These are phyloP conservation scores for Magnaporthiopsis rhizophila DNA, from an alignment of 2,329 filamentous ascomycete genomes.

Conservation along the genomic window DNA sequence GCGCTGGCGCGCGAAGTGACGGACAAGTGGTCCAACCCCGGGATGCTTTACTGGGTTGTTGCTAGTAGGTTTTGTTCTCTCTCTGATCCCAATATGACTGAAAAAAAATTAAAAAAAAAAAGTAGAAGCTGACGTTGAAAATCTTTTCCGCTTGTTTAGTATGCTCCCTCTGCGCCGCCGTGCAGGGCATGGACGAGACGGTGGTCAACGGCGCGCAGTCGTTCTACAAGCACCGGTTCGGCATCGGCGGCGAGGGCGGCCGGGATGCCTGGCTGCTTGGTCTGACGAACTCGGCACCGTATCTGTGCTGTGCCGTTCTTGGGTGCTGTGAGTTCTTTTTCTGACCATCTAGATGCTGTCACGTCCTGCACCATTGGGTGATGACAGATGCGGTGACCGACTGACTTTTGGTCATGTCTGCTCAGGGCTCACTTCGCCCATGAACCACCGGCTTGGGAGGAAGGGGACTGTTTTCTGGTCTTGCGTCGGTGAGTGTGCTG, in stretches of 20 bases:
- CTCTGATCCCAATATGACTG: neutral
- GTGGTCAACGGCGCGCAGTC: slow-evolving; percentile 62
- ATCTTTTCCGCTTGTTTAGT: slow-evolving; percentile 20
- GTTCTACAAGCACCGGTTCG: slow-evolving; percentile 49
- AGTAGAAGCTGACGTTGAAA: too few relatives aligned
- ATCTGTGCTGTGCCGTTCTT: slow-evolving; percentile 58
- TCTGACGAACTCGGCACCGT: slow-evolving; percentile 52
- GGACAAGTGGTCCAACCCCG: slow-evolving; percentile 62
- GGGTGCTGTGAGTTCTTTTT: slow-evolving; percentile 47
- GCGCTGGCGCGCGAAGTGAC: slow-evolving; percentile 52
- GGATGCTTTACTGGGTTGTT: slow-evolving; percentile 51
- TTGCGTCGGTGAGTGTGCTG: slow-evolving; percentile 33
- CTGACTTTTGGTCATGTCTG: too few relatives aligned
- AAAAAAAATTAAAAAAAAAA: too few relatives aligned
- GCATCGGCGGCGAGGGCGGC: slow-evolving; percentile 40
- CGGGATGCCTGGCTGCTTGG: slow-evolving; percentile 24
- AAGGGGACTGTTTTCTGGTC: slow-evolving; percentile 64
- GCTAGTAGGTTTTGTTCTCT: neutral
- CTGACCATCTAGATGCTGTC: neutral
- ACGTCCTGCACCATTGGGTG: too few relatives aligned
- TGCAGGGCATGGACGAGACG: slow-evolving; percentile 66
- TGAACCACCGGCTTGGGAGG: slow-evolving; percentile 63
- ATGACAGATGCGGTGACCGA: too few relatives aligned
- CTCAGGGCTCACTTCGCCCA: slow-evolving; percentile 49
- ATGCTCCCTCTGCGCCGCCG: slow-evolving; percentile 60